Percentiles rank a stretch among this genome's conserved stretches.
Evolutionary conservation across 305 asterid genomes (phyloP).

Genomic region (Petunia hybrid): DNA sequence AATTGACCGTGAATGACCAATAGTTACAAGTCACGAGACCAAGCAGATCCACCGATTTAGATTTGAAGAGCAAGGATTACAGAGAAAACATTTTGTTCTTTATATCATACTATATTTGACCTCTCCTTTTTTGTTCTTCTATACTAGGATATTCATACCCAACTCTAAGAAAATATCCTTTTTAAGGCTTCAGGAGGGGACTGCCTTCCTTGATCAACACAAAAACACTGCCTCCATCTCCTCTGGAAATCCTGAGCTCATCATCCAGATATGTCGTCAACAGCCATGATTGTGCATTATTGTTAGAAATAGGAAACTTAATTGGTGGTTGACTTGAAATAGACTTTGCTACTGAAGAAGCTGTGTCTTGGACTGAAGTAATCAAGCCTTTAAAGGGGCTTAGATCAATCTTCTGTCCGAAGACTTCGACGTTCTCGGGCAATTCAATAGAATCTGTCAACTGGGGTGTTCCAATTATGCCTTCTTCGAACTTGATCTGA

Average conservation of each 20-base stretch:
- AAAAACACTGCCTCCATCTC: slow-evolving; percentile 85
- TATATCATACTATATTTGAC: background rate
- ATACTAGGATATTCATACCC: background rate
- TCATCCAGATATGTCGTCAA: slow-evolving; percentile 86
- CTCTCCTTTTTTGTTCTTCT: background rate
- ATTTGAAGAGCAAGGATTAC: background rate
- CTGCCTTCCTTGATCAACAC: slow-evolving; percentile 84
- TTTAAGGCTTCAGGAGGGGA: slow-evolving; percentile 58
- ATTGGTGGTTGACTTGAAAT: slow-evolving; percentile 80
- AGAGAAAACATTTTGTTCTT: background rate
- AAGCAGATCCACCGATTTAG: background rate
- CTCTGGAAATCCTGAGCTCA: slow-evolving; percentile 86
- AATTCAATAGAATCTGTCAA: slow-evolving; percentile 82
- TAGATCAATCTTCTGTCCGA: slow-evolving; percentile 88
- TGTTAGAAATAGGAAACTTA: slow-evolving; percentile 67
- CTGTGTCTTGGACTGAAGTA: slow-evolving; percentile 80
- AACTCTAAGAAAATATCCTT: background rate
- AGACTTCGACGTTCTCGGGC: slow-evolving; percentile 76
- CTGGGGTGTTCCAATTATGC: slow-evolving; percentile 91
- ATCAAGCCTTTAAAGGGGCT: slow-evolving; percentile 81
- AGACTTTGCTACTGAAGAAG: slow-evolving; percentile 80
- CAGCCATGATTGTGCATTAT: slow-evolving; percentile 81
- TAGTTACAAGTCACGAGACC: background rate
- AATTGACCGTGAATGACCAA: background rate
- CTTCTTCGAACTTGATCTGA: slow-evolving; percentile 87